These are phyloP conservation scores for Trichoderma asperelloides DNA, from an alignment of 495 filamentous ascomycete species.

Conservation along the genomic window DNA sequence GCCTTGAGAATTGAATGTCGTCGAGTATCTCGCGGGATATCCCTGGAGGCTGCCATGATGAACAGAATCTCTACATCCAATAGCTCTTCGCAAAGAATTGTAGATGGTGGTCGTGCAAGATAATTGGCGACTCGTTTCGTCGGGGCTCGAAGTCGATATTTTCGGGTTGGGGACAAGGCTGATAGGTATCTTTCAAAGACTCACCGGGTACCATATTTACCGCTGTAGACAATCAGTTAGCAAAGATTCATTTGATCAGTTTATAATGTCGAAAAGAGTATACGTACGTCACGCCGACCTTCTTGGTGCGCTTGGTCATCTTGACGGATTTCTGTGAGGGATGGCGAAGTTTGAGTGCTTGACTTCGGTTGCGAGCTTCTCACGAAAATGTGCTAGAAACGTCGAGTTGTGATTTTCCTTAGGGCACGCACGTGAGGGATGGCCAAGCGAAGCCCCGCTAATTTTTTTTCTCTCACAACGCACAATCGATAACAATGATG, in stretches of 20 bases:
- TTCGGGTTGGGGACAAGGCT: constrained; percentile 6
- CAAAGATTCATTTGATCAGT: neutral
- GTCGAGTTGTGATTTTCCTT: constrained; percentile 13
- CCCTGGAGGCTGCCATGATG: neutral
- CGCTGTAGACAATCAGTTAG: constrained; percentile 9
- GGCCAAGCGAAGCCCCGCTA: constrained; percentile 2
- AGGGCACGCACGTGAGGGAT: constrained; percentile 13
- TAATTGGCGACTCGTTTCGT: constrained; percentile 5
- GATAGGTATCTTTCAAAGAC: constrained; percentile 18
- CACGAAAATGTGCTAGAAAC: constrained; percentile 10
- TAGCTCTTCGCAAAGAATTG: neutral
- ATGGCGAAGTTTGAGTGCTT: constrained; percentile 3
- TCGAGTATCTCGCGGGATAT: neutral
- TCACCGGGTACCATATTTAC: constrained; percentile 51
- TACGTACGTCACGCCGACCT: constrained; percentile 74
- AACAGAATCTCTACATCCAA: neutral
- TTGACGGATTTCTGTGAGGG: constrained; percentile 39
- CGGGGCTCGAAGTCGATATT: neutral
- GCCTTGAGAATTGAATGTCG: neutral
- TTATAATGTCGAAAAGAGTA: constrained; percentile 13
- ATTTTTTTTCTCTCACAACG: neutral
- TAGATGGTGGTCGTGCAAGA: neutral
- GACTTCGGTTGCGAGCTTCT: constrained; percentile 7
- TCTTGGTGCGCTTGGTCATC: constrained; percentile 98
- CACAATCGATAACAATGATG: neutral